Evolutionary conservation across 768 basidiomycete genomes (phyloP), one percentile per base, ranked within the genome.

Genomic region (Amanita muscaria): DNA sequence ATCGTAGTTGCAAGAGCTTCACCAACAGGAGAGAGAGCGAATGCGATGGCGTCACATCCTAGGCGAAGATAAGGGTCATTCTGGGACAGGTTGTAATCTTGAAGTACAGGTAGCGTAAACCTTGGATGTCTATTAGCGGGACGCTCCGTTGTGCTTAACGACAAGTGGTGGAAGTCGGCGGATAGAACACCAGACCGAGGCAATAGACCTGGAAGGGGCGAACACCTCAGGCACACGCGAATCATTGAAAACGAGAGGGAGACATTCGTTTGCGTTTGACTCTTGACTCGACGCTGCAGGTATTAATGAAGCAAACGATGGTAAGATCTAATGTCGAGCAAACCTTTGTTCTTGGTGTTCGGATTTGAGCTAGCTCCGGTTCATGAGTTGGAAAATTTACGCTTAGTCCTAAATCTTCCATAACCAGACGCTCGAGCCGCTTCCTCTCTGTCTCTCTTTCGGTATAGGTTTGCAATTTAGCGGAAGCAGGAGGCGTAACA

Each of bases 141-240:
- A 40, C 34, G 52, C 38, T 60, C 51, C 30, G 60, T 57, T 30
- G 62, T 68, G 40, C 55, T 60, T 14, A 81, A 47, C 5, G 47
- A 58, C 16, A 86, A 51, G 42, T 69, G 65, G 55, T 80, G 76
- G 1, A 86, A 41, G 53, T 88, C 85, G 25, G 86, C 21, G 12
- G 85, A 62, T 4, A 88, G 49, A 19, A 76, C 74, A 4, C 90
- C 88, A 34, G 88, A 88, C 19, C 85, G 76, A 14, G 67, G 68
- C 5, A 56, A 30, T 19, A 52, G 60, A 1, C 57, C 57, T 15
- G 65, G 57, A 4, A 80, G 79, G 23, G 87, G 69, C 4, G 81
- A 79, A 55, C 76, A 80, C 37, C 85, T 76, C 39, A 83, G 56
- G 56, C 90, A 75, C 16, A 83, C 35, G 15, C 90, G 78, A 35